Evolutionary conservation across 768 basidiomycete genomes (phyloP).

Genomic region (Pleurotus djamor): DNA sequence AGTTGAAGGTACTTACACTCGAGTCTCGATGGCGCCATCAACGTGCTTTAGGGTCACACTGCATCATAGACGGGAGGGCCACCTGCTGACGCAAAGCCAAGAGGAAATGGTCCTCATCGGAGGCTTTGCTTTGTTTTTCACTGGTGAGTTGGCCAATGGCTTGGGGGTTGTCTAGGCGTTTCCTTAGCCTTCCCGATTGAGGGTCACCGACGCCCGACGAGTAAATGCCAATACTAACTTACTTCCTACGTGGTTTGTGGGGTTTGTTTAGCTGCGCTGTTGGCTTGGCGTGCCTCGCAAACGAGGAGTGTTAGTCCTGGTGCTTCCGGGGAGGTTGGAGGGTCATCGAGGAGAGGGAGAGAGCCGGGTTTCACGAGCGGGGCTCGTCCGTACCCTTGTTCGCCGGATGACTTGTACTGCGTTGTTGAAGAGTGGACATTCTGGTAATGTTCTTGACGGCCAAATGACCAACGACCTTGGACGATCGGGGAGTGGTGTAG

Average conservation of each 20-base stretch:
- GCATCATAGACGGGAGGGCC: constrained; percentile 63
- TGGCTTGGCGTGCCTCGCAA: constrained; percentile 44
- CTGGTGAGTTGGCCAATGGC: constrained; percentile 47
- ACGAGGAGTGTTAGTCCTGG: constrained; percentile 21
- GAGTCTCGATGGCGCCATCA: neutral
- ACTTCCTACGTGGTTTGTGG: neutral
- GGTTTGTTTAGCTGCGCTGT: constrained; percentile 27
- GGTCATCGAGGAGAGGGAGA: constrained; percentile 2
- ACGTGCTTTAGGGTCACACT: constrained; percentile 49
- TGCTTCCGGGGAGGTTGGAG: constrained; percentile 12
- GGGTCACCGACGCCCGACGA: neutral
- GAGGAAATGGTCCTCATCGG: constrained; percentile 74
- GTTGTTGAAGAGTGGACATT: constrained; percentile 70
- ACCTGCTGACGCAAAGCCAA: constrained; percentile 64
- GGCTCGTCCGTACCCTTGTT: constrained; percentile 51
- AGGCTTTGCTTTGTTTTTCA: constrained; percentile 73
- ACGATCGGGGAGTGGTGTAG: too few species aligned
- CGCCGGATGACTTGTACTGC: constrained; percentile 60
- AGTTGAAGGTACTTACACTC: neutral
- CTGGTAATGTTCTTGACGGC: constrained; percentile 20
- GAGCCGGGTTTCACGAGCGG: constrained; percentile 16
- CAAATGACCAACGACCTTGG: too few species aligned
- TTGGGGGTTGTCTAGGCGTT: neutral
- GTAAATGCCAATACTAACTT: constrained; percentile 1
- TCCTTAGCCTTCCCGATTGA: neutral